Evolutionary conservation across 2,329 filamentous ascomycete species (phyloP), one percentile per base, ranked within the genome.

Genomic region (Colletotrichum truncatum): DNA sequence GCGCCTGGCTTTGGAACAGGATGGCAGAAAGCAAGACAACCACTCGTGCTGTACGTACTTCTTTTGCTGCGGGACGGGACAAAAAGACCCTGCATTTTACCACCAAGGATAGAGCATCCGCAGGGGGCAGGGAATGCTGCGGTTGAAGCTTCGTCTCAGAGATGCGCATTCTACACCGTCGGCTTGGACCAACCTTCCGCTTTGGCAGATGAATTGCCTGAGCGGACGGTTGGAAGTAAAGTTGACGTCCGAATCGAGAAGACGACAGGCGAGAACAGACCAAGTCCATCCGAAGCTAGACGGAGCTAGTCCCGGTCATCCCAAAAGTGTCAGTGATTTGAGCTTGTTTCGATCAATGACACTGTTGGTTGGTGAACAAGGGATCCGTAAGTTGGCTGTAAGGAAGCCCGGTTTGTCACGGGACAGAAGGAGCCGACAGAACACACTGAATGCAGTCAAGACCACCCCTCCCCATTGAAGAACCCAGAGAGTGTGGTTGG

Each of bases 51-150:
- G 46, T 60, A 32, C 30, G 60, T 46, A 41, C 11, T 48, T 41
- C n/a, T 49, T 11, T 43, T 45, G 53, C 59, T 32, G 28, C 25
- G 18, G n/a, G n/a, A n/a, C n/a, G n/a, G 25, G 26, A 30, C 11
- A 39, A 36, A 45, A 46, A 64, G 55, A 48, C 46, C 46, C 46
- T 48, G 61, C 55, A 9, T 60, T 39, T 34, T 25, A 7, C 39
- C 39, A 43, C 39, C 38, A 12, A n/a, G n/a, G n/a, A n/a, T n/a
- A n/a, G n/a, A n/a, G n/a, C n/a, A n/a, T n/a, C n/a, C n/a, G n/a
- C n/a, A n/a, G n/a, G 6, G 8, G 38, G 16, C 38, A n/a, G 12
- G 12, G 7, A 7, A 2, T n/a, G 12, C 12, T 41, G 38, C 16
- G 14, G 38, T 12, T 41, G 8, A 14, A 41, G 5, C 16, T 41